These are phyloP conservation scores for Flueggea neowawraea DNA, from an alignment of 441 rosid species.

Conservation along the genomic window DNA sequence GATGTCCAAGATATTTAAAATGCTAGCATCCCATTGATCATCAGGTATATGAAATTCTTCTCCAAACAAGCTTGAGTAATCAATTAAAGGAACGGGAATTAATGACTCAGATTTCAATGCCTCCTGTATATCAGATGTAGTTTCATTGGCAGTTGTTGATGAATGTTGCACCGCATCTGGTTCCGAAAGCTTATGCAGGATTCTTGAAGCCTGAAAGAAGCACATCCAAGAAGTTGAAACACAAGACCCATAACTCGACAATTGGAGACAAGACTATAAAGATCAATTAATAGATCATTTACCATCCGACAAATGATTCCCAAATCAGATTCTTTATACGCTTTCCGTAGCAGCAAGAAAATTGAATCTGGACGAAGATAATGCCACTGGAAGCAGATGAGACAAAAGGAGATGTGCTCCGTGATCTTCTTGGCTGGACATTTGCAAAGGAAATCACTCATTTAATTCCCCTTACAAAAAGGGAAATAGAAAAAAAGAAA, in stretches of 20 bases:
- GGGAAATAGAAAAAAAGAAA: neutral
- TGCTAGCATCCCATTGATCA: conserved; percentile 52
- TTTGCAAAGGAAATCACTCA: conserved; percentile 7
- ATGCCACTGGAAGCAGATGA: conserved; percentile 46
- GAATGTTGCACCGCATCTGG: conserved; percentile 44
- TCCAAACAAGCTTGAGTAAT: conserved; percentile 78
- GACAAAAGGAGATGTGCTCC: conserved; percentile 40
- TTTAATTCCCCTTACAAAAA: neutral
- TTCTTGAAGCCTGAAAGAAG: conserved; percentile 57
- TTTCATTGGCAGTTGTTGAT: conserved; percentile 27
- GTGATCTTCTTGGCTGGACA: conserved; percentile 72
- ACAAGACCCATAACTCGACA: conserved; percentile 10
- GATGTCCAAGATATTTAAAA: conserved; percentile 59
- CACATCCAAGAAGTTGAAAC: conserved; percentile 16
- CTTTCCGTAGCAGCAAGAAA: conserved; percentile 66
- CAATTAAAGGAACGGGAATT: conserved; percentile 37
- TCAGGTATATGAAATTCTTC: conserved; percentile 60
- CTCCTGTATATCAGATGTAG: conserved; percentile 39
- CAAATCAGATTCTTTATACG: conserved; percentile 62
- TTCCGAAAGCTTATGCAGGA: conserved; percentile 57
- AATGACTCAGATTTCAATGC: conserved; percentile 38
- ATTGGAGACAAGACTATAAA: conserved; percentile 16
- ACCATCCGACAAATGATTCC: conserved; percentile 68
- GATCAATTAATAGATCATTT: conserved; percentile 19
- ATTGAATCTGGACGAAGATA: conserved; percentile 67